A percentile compares a stretch with the other conserved stretches of the same genome.
Evolutionary conservation across 2,329 filamentous ascomycete genomes (phyloP).

Genomic region (Verticillium albo-atrum): DNA sequence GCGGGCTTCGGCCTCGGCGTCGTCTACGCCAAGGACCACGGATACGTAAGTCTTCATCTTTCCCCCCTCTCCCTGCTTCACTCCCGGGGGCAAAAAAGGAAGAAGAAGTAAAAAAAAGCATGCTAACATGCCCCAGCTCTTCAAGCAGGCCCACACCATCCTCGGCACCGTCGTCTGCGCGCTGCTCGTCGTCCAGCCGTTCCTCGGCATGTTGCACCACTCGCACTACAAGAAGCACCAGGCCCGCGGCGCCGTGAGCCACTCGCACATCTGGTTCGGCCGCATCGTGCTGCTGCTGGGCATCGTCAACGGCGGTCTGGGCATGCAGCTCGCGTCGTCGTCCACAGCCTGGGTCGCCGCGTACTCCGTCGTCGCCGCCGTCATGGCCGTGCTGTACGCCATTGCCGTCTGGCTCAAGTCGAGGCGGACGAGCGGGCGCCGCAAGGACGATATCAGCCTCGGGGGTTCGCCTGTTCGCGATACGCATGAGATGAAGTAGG

Average conservation of each 20-base stretch:
- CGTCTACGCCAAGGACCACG: constrained; percentile 33
- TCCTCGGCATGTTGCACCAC: constrained; percentile 56
- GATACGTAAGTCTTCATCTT: constrained; percentile 35
- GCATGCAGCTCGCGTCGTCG: constrained; percentile 44
- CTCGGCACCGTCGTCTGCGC: constrained; percentile 51
- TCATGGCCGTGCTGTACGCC: constrained; percentile 43
- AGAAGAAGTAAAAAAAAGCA: too few relatives aligned
- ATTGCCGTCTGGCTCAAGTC: constrained; percentile 15
- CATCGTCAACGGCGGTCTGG: constrained; percentile 60
- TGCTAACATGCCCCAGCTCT: constrained; percentile 35
- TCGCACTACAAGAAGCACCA: constrained; percentile 42
- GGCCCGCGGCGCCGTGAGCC: constrained; percentile 44
- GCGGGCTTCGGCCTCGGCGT: constrained; percentile 55
- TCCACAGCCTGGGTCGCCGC: constrained; percentile 39
- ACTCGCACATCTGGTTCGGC: constrained; percentile 60
- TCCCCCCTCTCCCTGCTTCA: too few relatives aligned
- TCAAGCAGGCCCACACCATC: constrained; percentile 46
- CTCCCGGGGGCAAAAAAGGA: too few relatives aligned
- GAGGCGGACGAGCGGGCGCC: constrained; percentile 1
- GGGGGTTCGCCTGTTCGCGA: not conserved
- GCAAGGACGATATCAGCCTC: not conserved
- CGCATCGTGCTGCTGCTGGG: constrained; percentile 53
- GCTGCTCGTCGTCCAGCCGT: constrained; percentile 53
- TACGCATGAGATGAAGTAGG: not conserved
- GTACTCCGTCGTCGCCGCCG: constrained; percentile 50